Base-by-base conservation (phyloP, 2,329 filamentous ascomycete species). In the Amylocarpus encephaloides region DNA sequence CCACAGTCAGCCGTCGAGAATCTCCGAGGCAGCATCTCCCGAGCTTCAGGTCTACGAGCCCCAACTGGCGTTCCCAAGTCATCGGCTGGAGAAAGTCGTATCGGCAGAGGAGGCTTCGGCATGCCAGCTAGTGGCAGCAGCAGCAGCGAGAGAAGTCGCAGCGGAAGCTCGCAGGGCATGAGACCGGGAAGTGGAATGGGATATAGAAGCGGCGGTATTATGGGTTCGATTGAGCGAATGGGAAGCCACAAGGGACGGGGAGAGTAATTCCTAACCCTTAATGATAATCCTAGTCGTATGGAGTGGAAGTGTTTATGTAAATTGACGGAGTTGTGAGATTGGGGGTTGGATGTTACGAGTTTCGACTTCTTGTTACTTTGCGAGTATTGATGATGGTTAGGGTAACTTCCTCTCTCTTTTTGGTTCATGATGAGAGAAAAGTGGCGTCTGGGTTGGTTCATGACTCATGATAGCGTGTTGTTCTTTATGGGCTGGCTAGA, bases 221-320 rank as follows among this genome's bases (percentile, higher is more conserved):
- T 94, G 83, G 86, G 78, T 60, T 89, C 86, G 15, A 93, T 94
- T 66, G 88, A 94, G 73, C 82, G 84, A 69, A 94, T 94, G 89
- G 88, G 88, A 9, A 83, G 75, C 60, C 74, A 80, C 58, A 64
- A 61, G 49, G 62, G 64, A 26, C 47, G 62, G 46, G 60, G 56
- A 15, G 60, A 62, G 43, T 54, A 55, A 49, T 52, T 29, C 22
- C 22, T 26, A 26, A 26, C 7, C 22, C 22, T 26, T 26, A 26
- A 26, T 26, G 22, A 26, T 26, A 26, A 4, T 26, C 22, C 22
- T 26, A 26, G 22, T 26, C 7, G 22, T 26, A 26, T 26, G 22
- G 22, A 7, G 22, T 26, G 22, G 22, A 7, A 26, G 7, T 26
- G 22, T 7, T 7, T 26, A 26, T 26, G 22, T 26, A 26, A 26